Evolutionary conservation across 192 early-diverging fungal genomes (phyloP), one percentile per base, ranked within the genome.

Genomic region (Radiomyces spectabilis): DNA sequence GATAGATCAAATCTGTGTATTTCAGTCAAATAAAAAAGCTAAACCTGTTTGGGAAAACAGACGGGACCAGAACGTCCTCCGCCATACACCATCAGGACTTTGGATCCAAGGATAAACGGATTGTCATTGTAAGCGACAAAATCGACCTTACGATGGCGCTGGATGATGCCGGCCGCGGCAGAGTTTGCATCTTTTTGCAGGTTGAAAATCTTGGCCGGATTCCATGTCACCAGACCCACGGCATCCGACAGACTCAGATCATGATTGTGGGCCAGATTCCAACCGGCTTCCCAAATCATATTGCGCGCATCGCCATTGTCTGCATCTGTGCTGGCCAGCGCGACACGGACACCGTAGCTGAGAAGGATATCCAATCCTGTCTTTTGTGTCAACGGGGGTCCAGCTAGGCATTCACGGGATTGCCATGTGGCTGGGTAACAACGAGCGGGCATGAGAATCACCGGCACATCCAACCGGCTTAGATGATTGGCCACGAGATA

Each of bases 171-270:
- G 19, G 42, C 71, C 53, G 27, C 63, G 18, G 15, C 37, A 3
- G 21, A 52, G 33, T 34, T 60, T 1, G 31, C 22, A 2, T 21
- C 35, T 19, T 54, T 56, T 16, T 40, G 15, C n/a, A 84, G 58
- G 27, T 78, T 80, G 41, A 84, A 74, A 32, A 85, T 83, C 24
- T 84, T 63, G 16, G 81, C 86, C 38, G 86, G 73, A 48, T 80
- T 83, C 89, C 87, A 90, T 40, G 85, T 84, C 18, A 89, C 78
- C 31, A 81, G 68, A 2, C 81, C 87, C n/a, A 90, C 74, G 27
- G 85, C 83, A 24, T 87, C 77, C 41, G 65, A 69, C 42, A 68
- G 77, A 7, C 63, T 43, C 26, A 80, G 41, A 5, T 63, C 37
- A 7, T 31, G 39, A 40, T 71, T 65, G 30, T 63, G 65, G 24